Evolutionary conservation across 495 filamentous ascomycete species (phyloP), one percentile per base, ranked within the genome.

Genomic region (Trichoderma virens): DNA sequence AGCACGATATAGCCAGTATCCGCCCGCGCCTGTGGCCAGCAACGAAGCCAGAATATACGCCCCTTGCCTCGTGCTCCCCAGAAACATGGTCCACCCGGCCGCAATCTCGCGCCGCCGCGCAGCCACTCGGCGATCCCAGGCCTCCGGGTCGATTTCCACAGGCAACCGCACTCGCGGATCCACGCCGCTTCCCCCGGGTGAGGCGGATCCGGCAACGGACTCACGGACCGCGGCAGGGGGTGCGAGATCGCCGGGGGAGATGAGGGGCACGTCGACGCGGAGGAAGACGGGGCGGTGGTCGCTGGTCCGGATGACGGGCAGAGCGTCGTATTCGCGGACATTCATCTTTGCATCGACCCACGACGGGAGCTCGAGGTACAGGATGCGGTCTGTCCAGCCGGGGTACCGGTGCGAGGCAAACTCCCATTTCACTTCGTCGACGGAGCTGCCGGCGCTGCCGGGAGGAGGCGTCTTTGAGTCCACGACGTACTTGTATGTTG

Each of bases 301-400:
- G 35, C 88, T 91, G 18, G 89, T 88, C 18, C 80, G 78, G 62
- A 94, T 83, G 0, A 91, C 71, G 1, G 92, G 91, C 8, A 97
- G 77, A 7, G 89, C 85, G 54, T 85, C 79, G 68, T 98, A 98
- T 38, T 75, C 79, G 14, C 78, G 69, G 1, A 87, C 72, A 27
- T 73, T 75, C 59, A 86, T 83, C 67, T 65, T 67, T 51, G 43
- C 72, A 59, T 67, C 68, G 41, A 80, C 65, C 78, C 83, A 85
- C 14, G 72, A 64, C 6, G 87, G 85, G 14, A 83, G 66, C n/a
- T 87, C 83, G 16, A 91, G 79, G 70, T 85, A 97, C 20, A 98
- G 76, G 47, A 98, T 87, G 14, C 94, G 86, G 73, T 98, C 94
- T 66, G 91, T 95, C 93, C 94, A 98, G 70, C 89, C 89, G 1